Evolutionary conservation across 2,329 filamentous ascomycete genomes (phyloP).

Genomic region (Fusarium torulosum): DNA sequence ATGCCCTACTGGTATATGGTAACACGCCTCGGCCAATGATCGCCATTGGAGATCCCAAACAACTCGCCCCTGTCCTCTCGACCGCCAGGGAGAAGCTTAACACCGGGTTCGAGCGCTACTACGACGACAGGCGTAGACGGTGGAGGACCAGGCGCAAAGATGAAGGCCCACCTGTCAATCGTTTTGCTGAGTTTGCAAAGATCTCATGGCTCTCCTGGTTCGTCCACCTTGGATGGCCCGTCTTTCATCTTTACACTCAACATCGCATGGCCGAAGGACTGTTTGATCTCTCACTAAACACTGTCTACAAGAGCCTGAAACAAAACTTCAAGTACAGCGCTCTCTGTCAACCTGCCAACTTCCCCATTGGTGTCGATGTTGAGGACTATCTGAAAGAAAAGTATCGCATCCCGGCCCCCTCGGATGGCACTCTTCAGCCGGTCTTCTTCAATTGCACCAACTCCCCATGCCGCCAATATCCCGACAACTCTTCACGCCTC

Average conservation of each 20-base stretch:
- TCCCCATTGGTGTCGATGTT: not conserved
- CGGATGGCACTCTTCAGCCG: too few relatives aligned
- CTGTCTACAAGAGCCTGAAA: not conserved
- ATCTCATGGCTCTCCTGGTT: conserved; percentile 14
- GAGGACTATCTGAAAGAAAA: not conserved
- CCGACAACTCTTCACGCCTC: too few relatives aligned
- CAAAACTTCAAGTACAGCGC: conserved; percentile 2
- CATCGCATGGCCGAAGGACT: conserved; percentile 6
- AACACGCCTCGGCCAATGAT: conserved; percentile 13
- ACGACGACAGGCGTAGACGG: too few relatives aligned
- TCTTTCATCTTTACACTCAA: conserved; percentile 1
- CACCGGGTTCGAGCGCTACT: too few relatives aligned
- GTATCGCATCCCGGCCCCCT: not conserved
- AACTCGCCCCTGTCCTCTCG: not conserved
- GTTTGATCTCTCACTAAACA: not conserved
- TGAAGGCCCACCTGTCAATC: not conserved
- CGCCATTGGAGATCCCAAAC: conserved; percentile 1
- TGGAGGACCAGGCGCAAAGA: too few relatives aligned
- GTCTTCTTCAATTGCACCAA: too few relatives aligned
- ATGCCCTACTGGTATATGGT: not conserved
- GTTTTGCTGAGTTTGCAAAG: not conserved
- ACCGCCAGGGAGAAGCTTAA: not conserved
- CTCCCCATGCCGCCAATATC: too few relatives aligned
- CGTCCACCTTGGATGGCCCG: not conserved
- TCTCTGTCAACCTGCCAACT: not conserved